Percentiles rank a stretch among this genome's conserved stretches.
Evolutionary conservation across 345 rosid species (phyloP).

Genomic region (Xanthoceras sorbifolium): DNA sequence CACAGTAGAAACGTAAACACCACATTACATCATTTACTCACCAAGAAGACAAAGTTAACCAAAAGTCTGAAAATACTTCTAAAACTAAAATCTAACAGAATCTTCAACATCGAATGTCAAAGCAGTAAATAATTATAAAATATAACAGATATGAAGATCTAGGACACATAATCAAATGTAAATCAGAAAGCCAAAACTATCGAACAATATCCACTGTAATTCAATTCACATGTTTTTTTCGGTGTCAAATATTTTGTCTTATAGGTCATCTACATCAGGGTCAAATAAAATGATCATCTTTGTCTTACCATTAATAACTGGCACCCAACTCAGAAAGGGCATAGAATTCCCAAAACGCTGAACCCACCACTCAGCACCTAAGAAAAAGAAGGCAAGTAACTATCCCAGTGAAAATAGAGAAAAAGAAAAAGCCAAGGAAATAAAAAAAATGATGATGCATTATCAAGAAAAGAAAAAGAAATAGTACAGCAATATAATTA

Average conservation of each 20-base stretch:
- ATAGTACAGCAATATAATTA: neutral
- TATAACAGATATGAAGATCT: neutral
- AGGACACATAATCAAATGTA: neutral
- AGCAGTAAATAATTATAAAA: neutral
- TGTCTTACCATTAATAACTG: constrained; percentile 62
- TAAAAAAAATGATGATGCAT: neutral
- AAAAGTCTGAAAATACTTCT: neutral
- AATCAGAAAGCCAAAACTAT: neutral
- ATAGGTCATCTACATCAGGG: neutral
- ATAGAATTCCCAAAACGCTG: constrained; percentile 67
- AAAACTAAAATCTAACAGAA: neutral
- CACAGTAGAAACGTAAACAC: no score
- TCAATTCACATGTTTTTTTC: neutral
- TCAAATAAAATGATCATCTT: constrained; percentile 5
- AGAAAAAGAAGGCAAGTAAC: constrained; percentile 13
- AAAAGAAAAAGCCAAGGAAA: constrained; percentile 1
- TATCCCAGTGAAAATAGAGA: constrained; percentile 16
- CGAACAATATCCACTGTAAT: no score
- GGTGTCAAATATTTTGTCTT: neutral
- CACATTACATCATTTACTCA: no score
- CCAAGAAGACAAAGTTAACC: neutral
- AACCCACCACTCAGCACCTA: constrained; percentile 98
- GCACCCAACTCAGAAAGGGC: constrained; percentile 81
- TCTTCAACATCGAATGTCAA: neutral
- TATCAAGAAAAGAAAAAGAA: neutral